phyloP scores from a whole-genome alignment of 2,329 filamentous ascomycete genomes.

The Monilinia fructicola region DNA sequence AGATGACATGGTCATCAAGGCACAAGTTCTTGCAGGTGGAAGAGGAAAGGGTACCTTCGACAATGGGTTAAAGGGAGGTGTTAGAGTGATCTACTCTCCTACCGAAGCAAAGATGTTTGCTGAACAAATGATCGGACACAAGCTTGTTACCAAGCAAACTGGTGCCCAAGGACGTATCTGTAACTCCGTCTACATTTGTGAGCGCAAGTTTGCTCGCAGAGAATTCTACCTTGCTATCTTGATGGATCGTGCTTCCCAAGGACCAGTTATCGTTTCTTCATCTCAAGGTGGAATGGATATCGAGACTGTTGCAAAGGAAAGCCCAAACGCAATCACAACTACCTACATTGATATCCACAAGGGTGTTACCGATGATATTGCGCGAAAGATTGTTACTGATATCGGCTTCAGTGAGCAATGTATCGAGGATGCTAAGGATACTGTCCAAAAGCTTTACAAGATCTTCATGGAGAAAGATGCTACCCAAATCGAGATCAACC shows the following conservation, averaged over 20 bases:
- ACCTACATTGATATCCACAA: slow-evolving; percentile 90
- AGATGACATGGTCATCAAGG: slow-evolving; percentile 99
- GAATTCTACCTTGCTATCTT: slow-evolving; percentile 99
- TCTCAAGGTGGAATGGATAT: slow-evolving; percentile 99
- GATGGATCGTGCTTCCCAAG: slow-evolving; percentile 92
- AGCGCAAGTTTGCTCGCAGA: slow-evolving; percentile 98
- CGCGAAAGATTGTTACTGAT: slow-evolving; percentile 81
- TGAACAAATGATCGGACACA: slow-evolving; percentile 99
- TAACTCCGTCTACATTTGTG: slow-evolving; percentile 97
- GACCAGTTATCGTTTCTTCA: slow-evolving; percentile 93
- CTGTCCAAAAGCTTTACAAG: slow-evolving; percentile 98
- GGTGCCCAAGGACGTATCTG: slow-evolving; percentile 90
- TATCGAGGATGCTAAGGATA: slow-evolving; percentile 90
- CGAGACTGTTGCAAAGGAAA: slow-evolving; percentile 97
- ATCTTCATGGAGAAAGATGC: slow-evolving; percentile 98
- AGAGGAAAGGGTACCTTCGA: slow-evolving; percentile 97
- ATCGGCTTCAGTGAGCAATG: slow-evolving; percentile 98
- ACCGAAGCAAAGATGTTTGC: slow-evolving; percentile 97
- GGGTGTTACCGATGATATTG: slow-evolving; percentile 94
- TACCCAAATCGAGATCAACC: slow-evolving; percentile 99
- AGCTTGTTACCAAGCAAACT: slow-evolving; percentile 99
- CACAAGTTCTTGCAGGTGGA: slow-evolving; percentile 95
- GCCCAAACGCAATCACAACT: slow-evolving; percentile 91
- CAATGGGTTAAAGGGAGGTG: slow-evolving; percentile 98
- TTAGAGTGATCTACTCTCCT: slow-evolving; percentile 97